Evolutionary conservation across 2,329 filamentous ascomycete genomes (phyloP), one percentile per base, ranked within the genome.

Genomic region (Zasmidium cellare): DNA sequence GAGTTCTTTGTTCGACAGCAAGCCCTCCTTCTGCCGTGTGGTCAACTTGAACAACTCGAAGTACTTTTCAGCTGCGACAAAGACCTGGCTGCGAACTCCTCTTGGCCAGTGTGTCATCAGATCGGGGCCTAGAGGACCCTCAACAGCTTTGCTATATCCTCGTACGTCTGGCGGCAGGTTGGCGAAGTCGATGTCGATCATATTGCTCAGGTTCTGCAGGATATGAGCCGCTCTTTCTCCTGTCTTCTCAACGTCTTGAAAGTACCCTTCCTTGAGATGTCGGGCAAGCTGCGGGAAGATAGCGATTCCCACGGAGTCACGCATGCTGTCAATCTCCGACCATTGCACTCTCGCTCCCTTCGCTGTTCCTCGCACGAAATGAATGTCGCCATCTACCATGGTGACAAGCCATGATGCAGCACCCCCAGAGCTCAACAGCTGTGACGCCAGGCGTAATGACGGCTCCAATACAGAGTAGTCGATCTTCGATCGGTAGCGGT

Each of bases 351-450:
- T 49, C 18, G 9, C 12, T 6, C 11, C 23, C 23, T 49, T 7
- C 11, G 7, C 23, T 9, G 25, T 11, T 23, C 16, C 19, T 5
- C 18, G n/a, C 9, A 18, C 20, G 47, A 49, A 9, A 28, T 49
- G 23, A 25, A 55, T 9, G 53, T 55, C 25, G 12, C 53, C 53
- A n/a, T 55, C 45, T 9, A 38, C 25, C 53, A 55, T 55, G 1
- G 45, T 55, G 11, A 46, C 45, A n/a, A 49, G 20, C 11, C 28
- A 55, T 24, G 44, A 45, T 38, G 53, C 41, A 44, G 53, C 53
- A 3, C 31, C 38, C 3, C 38, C 50, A 41, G 23, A 47, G 7
- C 18, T 11, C 14, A 55, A 45, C 1, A 55, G 28, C 16, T 38
- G 45, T 25, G 44, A 47, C 14, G 53, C 53, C 22, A 55, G 53